phyloP scores from a whole-genome alignment of 352 stramenopile species.

The Plasmopara halstedii region DNA sequence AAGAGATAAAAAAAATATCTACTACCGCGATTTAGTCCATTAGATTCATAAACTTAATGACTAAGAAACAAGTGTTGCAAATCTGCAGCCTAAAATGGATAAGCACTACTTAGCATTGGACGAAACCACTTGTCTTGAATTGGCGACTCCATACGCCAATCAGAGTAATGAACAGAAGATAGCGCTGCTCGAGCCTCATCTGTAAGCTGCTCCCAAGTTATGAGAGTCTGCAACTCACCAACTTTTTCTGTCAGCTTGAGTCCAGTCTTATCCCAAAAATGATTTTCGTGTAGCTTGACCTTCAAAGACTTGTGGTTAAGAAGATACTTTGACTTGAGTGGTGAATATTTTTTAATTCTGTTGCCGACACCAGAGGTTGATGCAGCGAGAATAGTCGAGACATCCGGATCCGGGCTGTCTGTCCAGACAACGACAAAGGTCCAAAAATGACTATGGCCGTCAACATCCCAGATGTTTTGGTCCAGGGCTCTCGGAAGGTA shows the following conservation, averaged over 20 bases:
- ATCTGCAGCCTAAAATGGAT: background rate
- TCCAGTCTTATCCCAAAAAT: slow-evolving; percentile 1
- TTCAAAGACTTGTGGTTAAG: slow-evolving; percentile 8
- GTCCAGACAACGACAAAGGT: slow-evolving; percentile 13
- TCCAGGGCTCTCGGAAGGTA: slow-evolving; percentile 13
- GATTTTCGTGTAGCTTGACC: slow-evolving; percentile 6
- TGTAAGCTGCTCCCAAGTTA: slow-evolving; percentile 15
- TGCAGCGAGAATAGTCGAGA: slow-evolving; percentile 7
- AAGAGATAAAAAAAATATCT: no score
- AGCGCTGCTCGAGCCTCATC: slow-evolving; percentile 9
- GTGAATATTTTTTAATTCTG: slow-evolving; percentile 4
- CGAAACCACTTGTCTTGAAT: background rate
- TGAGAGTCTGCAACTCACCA: slow-evolving; percentile 9
- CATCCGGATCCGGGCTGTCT: slow-evolving; percentile 5
- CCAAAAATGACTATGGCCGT: slow-evolving; percentile 14
- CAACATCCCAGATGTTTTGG: background rate
- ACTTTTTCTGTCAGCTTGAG: background rate
- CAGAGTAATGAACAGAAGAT: background rate
- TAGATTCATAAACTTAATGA: no score
- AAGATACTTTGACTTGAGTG: background rate
- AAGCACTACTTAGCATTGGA: background rate
- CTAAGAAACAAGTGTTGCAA: no score
- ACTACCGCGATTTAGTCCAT: no score
- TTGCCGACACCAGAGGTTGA: background rate
- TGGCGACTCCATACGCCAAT: background rate